A percentile compares a stretch with the other conserved stretches of the same genome.
phyloP scores from a whole-genome alignment of 139 green algal species.

The Closterium sp. region DNA sequence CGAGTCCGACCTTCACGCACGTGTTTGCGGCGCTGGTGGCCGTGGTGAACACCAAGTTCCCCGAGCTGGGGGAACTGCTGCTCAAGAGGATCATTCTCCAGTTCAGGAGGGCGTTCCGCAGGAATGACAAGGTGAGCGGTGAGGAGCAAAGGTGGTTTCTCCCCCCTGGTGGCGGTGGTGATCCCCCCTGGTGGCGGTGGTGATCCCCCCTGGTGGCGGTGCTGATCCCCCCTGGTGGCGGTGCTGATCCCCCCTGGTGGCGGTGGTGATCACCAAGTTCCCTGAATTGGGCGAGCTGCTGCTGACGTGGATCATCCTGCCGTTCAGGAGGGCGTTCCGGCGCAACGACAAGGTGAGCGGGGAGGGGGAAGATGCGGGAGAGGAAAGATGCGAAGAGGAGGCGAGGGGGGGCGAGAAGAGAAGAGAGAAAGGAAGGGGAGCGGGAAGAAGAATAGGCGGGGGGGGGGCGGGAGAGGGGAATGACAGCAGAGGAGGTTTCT shows the following conservation, averaged over 20 bases:
- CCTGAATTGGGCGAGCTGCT: constrained; percentile 64
- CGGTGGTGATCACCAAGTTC: constrained; percentile 97
- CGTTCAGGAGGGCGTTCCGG: constrained; percentile 90
- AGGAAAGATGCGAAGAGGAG: too few species aligned
- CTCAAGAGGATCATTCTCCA: constrained; percentile 61
- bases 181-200: too few species aligned
- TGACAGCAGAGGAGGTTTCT: too few species aligned
- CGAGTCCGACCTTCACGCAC: constrained; percentile 80
- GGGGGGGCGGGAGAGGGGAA: too few species aligned
- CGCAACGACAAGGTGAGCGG: constrained; percentile 85
- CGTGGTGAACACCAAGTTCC: constrained; percentile 98
- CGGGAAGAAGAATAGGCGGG: too few species aligned
- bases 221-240: too few species aligned
- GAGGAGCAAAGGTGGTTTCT: background rate
- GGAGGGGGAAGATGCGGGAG: background rate
- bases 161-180: too few species aligned
- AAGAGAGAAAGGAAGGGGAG: too few species aligned
- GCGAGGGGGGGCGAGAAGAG: too few species aligned
- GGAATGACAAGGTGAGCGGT: background rate
- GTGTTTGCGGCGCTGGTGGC: constrained; percentile 89
- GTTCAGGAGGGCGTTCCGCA: constrained; percentile 80
- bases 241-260: too few species aligned
- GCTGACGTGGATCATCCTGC: constrained; percentile 55
- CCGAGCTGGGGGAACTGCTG: constrained; percentile 61
- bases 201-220: too few species aligned